Percentiles rank a stretch among this genome's conserved stretches.
These are phyloP conservation scores for Exophiala calicioides DNA, from an alignment of 2,329 filamentous ascomycete genomes.

Conservation along the genomic window DNA sequence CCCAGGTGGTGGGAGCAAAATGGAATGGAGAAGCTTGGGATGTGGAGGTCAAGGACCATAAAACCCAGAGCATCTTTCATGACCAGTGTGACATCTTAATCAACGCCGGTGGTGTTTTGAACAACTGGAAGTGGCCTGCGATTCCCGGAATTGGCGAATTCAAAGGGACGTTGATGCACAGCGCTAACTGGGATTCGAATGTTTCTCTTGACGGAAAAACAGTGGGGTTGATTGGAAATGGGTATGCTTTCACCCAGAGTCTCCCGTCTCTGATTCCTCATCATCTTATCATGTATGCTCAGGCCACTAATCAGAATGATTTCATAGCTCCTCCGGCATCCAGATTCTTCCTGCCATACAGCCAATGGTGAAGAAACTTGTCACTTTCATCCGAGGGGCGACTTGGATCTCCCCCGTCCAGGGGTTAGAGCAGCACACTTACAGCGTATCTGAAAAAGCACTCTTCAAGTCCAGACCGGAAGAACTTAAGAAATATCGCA, in stretches of 20 bases:
- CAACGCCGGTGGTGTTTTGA: conserved; percentile 30
- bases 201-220: no score
- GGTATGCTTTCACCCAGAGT: no score
- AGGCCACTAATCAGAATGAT: no score
- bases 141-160: conserved; percentile 32
- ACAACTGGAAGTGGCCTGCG: conserved; percentile 47
- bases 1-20: conserved; percentile 6
- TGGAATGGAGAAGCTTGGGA: no score
- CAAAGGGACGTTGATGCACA: conserved; percentile 33
- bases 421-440: conserved; percentile 29
- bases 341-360: conserved; percentile 41
- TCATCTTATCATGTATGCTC: no score
- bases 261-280: no score
- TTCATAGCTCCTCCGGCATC: conserved; percentile 29
- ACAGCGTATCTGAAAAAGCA: conserved; percentile 23
- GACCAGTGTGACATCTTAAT: not conserved
- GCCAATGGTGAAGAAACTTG: conserved; percentile 35
- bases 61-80: no score
- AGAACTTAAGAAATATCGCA: conserved; percentile 20
- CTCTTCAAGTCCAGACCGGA: conserved; percentile 26
- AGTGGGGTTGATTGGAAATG: no score
- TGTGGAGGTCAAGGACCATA: no score
- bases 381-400: conserved; percentile 28
- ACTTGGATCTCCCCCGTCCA: conserved; percentile 24
- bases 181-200: conserved; percentile 47